Conservation (phyloP, 176 grass and related monocot genomes). For the Areca catechu region DNA sequence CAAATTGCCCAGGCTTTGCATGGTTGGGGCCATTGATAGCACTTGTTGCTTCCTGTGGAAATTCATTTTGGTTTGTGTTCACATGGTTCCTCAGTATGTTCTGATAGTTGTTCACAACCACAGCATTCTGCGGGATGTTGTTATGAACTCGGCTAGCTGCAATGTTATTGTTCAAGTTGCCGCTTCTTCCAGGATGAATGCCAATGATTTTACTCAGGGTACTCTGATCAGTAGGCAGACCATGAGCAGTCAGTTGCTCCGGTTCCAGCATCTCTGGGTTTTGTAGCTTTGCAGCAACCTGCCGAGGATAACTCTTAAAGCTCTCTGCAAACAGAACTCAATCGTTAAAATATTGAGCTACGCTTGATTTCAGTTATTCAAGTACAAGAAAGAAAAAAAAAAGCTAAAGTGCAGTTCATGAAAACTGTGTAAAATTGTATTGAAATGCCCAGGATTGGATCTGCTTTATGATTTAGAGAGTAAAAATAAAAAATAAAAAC, state of each 20-base stretch:
- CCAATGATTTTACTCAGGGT: slow-evolving; percentile 30
- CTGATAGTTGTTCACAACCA: slow-evolving; percentile 50
- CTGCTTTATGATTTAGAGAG: too few relatives aligned
- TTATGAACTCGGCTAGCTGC: slow-evolving; percentile 10
- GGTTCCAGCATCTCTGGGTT: slow-evolving; percentile 41
- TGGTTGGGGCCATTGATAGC: slow-evolving; percentile 24
- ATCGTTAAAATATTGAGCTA: too few relatives aligned
- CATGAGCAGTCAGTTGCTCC: slow-evolving; percentile 42
- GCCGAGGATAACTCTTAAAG: slow-evolving; percentile 58
- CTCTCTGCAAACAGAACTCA: slow-evolving; percentile 39
- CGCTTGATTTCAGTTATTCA: too few relatives aligned
- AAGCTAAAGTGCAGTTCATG: too few relatives aligned
- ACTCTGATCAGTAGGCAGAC: slow-evolving; percentile 40
- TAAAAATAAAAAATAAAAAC: too few relatives aligned
- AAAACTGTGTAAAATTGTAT: too few relatives aligned
- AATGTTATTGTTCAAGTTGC: slow-evolving; percentile 32
- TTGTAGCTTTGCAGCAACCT: slow-evolving; percentile 27
- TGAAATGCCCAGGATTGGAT: too few relatives aligned
- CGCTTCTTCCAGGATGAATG: slow-evolving; percentile 32
- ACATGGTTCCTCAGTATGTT: slow-evolving; percentile 53
- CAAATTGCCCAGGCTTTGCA: slow-evolving; percentile 40
- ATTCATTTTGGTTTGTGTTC: slow-evolving; percentile 33
- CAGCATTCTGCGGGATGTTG: slow-evolving; percentile 33
- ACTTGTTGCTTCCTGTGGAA: slow-evolving; percentile 46
- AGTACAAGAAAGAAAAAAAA: too few relatives aligned